These are phyloP conservation scores for Teratosphaeria nubilosa DNA, from an alignment of 2,329 filamentous ascomycete genomes.

Conservation along the genomic window DNA sequence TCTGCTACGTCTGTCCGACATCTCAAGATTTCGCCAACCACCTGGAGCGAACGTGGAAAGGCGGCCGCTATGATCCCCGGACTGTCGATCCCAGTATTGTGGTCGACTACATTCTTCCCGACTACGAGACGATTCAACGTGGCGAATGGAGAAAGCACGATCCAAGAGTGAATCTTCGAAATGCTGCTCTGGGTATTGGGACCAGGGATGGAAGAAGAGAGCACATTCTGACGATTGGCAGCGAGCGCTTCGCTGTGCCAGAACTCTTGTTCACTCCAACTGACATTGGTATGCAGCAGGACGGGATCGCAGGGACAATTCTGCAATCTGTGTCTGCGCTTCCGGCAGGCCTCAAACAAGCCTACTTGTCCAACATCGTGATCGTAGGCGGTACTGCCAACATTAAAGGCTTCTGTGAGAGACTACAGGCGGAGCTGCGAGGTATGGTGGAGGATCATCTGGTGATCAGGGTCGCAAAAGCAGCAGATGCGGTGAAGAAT, in stretches of 20 bases:
- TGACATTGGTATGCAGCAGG: constrained; percentile 76
- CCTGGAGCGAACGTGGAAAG: constrained; percentile 77
- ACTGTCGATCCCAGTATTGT: constrained; percentile 47
- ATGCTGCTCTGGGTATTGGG: constrained; percentile 39
- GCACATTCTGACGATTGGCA: constrained; percentile 76
- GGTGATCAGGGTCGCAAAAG: constrained; percentile 60
- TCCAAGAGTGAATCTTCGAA: constrained; percentile 47
- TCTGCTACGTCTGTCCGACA: constrained; percentile 57
- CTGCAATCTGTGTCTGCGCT: constrained; percentile 65
- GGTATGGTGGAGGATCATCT: constrained; percentile 52
- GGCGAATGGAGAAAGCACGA: constrained; percentile 73
- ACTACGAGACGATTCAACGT: constrained; percentile 53
- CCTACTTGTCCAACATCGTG: constrained; percentile 74
- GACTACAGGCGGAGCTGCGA: constrained; percentile 41
- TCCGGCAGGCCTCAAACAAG: constrained; percentile 74
- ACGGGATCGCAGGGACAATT: constrained; percentile 72
- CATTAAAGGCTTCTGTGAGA: constrained; percentile 70
- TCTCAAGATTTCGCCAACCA: constrained; percentile 51
- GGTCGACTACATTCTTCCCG: constrained; percentile 85
- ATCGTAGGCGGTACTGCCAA: constrained; percentile 79
- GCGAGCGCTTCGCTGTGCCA: constrained; percentile 83
- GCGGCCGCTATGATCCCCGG: constrained; percentile 51
- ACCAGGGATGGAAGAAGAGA: constrained; percentile 44
- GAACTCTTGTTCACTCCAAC: constrained; percentile 80
- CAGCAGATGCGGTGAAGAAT: constrained; percentile 63